Base-by-base conservation (phyloP, 768 basidiomycete genomes). In the Rossbeevera mucosa region DNA sequence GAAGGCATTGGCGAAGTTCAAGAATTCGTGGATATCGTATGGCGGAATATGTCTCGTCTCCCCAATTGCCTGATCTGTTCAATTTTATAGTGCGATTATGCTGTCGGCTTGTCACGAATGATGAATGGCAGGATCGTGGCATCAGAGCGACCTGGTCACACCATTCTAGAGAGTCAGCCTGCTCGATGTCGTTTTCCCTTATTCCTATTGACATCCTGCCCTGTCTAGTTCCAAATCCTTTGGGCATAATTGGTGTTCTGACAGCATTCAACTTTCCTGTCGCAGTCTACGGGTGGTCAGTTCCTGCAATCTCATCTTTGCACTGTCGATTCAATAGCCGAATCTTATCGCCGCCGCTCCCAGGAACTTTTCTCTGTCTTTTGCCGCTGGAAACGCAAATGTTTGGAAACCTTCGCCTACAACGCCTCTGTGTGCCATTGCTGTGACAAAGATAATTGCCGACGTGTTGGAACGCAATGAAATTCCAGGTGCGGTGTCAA, bases 181-280 rank as follows among this genome's bases (percentile, higher is more conserved):
- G 14, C 46, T 48, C 28, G 16, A 22, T 33, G 24, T 1, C 26
- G 7, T 31, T 41, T 48, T 26, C 44, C 45, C 41, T 18, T 51
- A 4, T 44, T 51, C 42, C 40, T 44, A 20, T 51, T 47, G 18
- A 60, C 28, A 28, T 57, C 57, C 51, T 52, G 48, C 60, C 62
- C 55, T 28, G 20, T 59, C 9, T 67, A 93, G 91, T 95, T 4
- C 89, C 94, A 8, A 96, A 96, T 66, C 94, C 95, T 20, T 77
- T 97, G 0, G 85, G 86, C 9, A 74, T 83, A 2, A 75, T 87
- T 8, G 83, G 76, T 26, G 82, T 95, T 9, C 72, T 98, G 47
- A 87, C 91, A 20, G 95, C 95, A 0, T 97, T 96, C 76, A 98
- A 98, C 69, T 98, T 97, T 66, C 95, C 95, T 9, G 85, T 91